Percentiles rank a stretch among this genome's conserved stretches.
Conservation (phyloP, 1,284 basidiomycete genomes). For the Ustilago xerochloae region DNA sequence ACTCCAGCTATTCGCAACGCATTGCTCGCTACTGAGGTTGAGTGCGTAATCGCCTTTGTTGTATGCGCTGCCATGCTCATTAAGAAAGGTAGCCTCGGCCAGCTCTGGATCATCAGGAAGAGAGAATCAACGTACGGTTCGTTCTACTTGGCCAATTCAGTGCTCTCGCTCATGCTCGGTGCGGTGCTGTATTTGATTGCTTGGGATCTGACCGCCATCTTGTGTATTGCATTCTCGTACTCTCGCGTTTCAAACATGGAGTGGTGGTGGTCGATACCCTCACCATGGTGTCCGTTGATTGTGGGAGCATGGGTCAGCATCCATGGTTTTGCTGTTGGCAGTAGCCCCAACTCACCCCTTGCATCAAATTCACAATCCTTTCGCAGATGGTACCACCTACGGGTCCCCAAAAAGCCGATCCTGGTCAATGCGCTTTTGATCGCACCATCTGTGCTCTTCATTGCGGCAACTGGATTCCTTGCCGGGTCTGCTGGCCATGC, state of each 20-base stretch:
- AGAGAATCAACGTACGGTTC: slow-evolving; percentile 7
- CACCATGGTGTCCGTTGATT: slow-evolving; percentile 23
- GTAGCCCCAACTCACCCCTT: slow-evolving; percentile 18
- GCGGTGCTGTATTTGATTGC: slow-evolving; percentile 13
- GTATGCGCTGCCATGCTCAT: slow-evolving; percentile 22
- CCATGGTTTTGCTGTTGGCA: slow-evolving; percentile 17
- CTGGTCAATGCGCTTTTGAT: slow-evolving; percentile 11
- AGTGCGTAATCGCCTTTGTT: slow-evolving; percentile 8
- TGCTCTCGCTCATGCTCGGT: slow-evolving; percentile 7
- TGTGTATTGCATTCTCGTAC: background rate
- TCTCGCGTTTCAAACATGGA: background rate
- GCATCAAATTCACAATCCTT: background rate
- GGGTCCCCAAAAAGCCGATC: background rate
- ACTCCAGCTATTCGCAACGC: background rate
- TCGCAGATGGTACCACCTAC: slow-evolving; percentile 5
- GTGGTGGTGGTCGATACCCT: slow-evolving; percentile 29
- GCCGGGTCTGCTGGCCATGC: background rate
- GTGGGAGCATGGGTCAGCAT: slow-evolving; percentile 11
- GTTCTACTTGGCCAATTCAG: slow-evolving; percentile 24
- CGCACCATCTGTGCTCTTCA: background rate
- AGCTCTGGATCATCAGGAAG: slow-evolving; percentile 25
- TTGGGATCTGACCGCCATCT: background rate
- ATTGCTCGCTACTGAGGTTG: slow-evolving; percentile 6
- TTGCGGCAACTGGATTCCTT: background rate
- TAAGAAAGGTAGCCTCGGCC: slow-evolving; percentile 15